Conservation (phyloP, 768 basidiomycete species). For the Amanita exitialis region DNA sequence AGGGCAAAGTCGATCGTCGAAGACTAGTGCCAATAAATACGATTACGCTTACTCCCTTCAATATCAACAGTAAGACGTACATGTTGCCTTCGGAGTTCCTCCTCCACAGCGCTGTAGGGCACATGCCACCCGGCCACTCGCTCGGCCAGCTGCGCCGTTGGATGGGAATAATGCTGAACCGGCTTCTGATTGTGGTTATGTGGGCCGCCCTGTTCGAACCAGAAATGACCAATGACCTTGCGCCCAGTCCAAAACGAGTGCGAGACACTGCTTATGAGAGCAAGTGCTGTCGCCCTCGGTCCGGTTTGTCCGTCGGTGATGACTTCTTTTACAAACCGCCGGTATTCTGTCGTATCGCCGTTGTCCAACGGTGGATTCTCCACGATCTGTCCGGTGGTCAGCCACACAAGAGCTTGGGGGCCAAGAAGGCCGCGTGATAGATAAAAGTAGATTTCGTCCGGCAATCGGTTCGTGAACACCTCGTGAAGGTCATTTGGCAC, state of each 20-base stretch:
- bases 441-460: conserved; percentile 95
- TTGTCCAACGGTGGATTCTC: conserved; percentile 89
- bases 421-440: conserved; percentile 85
- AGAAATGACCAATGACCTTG: conserved; percentile 64
- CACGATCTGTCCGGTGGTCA: conserved; percentile 76
- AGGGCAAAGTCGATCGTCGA: conserved; percentile 95
- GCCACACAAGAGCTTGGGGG: conserved; percentile 90
- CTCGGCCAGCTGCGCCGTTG: conserved; percentile 82
- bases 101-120: conserved; percentile 74
- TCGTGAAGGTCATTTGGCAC: conserved; percentile 89
- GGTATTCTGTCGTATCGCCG: conserved; percentile 92
- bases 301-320: conserved; percentile 93
- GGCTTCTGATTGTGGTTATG: conserved; percentile 41
- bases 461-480: conserved; percentile 88
- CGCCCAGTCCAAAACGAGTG: conserved; percentile 76
- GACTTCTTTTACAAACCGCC: conserved; percentile 90
- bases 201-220: conserved; percentile 58
- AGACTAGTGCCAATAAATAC: conserved; percentile 40
- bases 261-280: conserved; percentile 72
- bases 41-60: background rate
- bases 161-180: conserved; percentile 62
- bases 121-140: conserved; percentile 89
- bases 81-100: conserved; percentile 92
- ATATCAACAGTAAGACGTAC: conserved; percentile 41
- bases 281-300: conserved; percentile 84